These are phyloP conservation scores for Clarireedia monteithiana DNA, from an alignment of 2,329 filamentous ascomycete genomes.

Conservation along the genomic window DNA sequence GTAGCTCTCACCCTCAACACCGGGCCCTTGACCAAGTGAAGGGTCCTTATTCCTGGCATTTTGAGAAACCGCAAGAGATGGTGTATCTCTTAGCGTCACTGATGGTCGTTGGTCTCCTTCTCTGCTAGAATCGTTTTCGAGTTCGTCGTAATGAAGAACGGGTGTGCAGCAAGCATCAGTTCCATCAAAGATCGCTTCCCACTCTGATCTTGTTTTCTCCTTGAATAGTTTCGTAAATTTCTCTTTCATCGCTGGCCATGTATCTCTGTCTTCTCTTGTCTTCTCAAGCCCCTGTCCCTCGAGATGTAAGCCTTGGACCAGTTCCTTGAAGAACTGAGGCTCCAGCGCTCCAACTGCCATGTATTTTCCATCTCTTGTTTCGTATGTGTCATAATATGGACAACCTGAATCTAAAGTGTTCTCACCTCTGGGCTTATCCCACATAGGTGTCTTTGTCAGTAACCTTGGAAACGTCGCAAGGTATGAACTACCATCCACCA, in stretches of 20 bases:
- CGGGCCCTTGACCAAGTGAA: slow-evolving; percentile 50
- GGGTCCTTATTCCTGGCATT: slow-evolving; percentile 31
- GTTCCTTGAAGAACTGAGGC: slow-evolving; percentile 68
- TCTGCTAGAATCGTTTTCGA: slow-evolving; percentile 44
- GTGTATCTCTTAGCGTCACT: slow-evolving; percentile 62
- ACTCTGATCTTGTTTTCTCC: slow-evolving; percentile 63
- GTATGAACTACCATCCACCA: slow-evolving; percentile 85
- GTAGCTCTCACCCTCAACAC: slow-evolving; percentile 63
- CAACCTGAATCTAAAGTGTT: slow-evolving; percentile 79
- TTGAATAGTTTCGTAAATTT: slow-evolving; percentile 59
- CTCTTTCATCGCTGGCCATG: slow-evolving; percentile 60
- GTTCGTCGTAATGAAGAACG: slow-evolving; percentile 66
- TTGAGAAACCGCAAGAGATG: slow-evolving; percentile 54
- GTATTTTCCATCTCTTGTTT: slow-evolving; percentile 69
- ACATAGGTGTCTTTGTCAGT: slow-evolving; percentile 53
- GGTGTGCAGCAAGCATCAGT: slow-evolving; percentile 93
- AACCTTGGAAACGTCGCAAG: slow-evolving; percentile 72
- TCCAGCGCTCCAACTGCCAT: slow-evolving; percentile 90
- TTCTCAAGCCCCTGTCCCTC: slow-evolving; percentile 41
- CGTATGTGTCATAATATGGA: slow-evolving; percentile 86
- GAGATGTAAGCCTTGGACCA: slow-evolving; percentile 62
- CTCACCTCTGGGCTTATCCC: slow-evolving; percentile 56
- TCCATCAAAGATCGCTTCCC: slow-evolving; percentile 81
- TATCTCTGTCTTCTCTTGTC: slow-evolving; percentile 48
- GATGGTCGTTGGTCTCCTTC: slow-evolving; percentile 64